These are phyloP conservation scores for Phytophthora litchii DNA, from an alignment of 352 stramenopile genomes.

Conservation along the genomic window DNA sequence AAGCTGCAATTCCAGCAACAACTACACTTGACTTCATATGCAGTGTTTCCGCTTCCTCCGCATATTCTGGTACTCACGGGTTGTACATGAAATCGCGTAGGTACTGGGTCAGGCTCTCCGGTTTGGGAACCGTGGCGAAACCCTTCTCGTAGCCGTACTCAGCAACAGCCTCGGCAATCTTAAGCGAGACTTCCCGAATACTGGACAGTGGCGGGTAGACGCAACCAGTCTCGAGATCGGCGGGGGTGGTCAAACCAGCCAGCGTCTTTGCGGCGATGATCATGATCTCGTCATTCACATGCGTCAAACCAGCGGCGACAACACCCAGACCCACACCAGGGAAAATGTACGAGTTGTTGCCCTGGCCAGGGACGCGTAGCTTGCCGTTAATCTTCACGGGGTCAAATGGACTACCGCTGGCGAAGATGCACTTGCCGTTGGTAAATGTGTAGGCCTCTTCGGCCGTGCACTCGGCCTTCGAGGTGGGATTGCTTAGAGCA, in stretches of 20 bases:
- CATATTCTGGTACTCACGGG: constrained; percentile 39
- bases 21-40: constrained; percentile 9
- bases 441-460: constrained; percentile 97
- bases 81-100: constrained; percentile 68
- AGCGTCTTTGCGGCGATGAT: constrained; percentile 82
- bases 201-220: constrained; percentile 93
- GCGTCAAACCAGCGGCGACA: constrained; percentile 80
- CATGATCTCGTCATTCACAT: constrained; percentile 85
- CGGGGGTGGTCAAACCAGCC: constrained; percentile 74
- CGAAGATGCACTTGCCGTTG: constrained; percentile 96
- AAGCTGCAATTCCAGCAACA: constrained; percentile 5
- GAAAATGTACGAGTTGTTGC: constrained; percentile 98
- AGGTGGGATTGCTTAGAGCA: constrained; percentile 96
- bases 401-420: constrained; percentile 95
- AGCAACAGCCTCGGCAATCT: constrained; percentile 85
- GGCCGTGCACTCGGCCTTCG: constrained; percentile 96
- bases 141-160: constrained; percentile 50
- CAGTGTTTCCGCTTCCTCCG: constrained; percentile 1
- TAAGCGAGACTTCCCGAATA: constrained; percentile 93
- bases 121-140: constrained; percentile 55
- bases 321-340: constrained; percentile 95
- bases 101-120: constrained; percentile 53
- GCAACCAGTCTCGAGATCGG: constrained; percentile 92
- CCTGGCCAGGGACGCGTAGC: constrained; percentile 85
- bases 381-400: constrained; percentile 91